Conservation (phyloP, 2,329 filamentous ascomycete species). For the Aspergillus alliaceus region DNA sequence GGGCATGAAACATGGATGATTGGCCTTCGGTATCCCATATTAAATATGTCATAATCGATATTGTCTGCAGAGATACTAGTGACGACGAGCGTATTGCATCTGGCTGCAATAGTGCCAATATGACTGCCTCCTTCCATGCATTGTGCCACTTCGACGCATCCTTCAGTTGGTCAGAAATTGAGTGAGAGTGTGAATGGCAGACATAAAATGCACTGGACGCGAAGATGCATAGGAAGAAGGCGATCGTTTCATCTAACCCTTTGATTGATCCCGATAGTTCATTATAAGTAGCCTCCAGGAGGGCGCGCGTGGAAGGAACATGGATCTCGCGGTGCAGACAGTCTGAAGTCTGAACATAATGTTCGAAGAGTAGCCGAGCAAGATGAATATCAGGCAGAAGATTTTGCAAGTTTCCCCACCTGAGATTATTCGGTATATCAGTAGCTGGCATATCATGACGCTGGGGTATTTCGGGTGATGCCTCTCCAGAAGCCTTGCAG, state of each 20-base stretch:
- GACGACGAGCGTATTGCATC: neutral
- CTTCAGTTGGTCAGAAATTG: neutral
- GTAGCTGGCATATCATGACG: neutral
- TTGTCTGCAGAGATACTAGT: neutral
- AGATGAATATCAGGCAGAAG: neutral
- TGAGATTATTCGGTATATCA: neutral
- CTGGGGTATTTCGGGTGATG: neutral
- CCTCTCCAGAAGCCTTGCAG: neutral
- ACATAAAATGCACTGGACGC: neutral
- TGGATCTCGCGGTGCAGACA: neutral
- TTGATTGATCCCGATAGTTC: neutral
- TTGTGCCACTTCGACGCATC: neutral
- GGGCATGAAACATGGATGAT: neutral
- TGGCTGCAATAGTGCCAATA: neutral
- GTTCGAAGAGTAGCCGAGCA: neutral
- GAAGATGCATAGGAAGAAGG: neutral
- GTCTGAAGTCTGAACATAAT: neutral
- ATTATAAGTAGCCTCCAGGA: neutral
- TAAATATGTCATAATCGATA: neutral
- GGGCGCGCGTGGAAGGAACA: neutral
- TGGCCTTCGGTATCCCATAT: conserved; percentile 3
- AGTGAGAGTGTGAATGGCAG: neutral
- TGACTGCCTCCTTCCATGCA: neutral
- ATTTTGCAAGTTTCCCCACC: neutral
- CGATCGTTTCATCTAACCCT: neutral